A percentile compares a stretch with the other conserved stretches of the same genome.
Conservation (phyloP, 495 filamentous ascomycete species). For the Copromyces sp. region DNA sequence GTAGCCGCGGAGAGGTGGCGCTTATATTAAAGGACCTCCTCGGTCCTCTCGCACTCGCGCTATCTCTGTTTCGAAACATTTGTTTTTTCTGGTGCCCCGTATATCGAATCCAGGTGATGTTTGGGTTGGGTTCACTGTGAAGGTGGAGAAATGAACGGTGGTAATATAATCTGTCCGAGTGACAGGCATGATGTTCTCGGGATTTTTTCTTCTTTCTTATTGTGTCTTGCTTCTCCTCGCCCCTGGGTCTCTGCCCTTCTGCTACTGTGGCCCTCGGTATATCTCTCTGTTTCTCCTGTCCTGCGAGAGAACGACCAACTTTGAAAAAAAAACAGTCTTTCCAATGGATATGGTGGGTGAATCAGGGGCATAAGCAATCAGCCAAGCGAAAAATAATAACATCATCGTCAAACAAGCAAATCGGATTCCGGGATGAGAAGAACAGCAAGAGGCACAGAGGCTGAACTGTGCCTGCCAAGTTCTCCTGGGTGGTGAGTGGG, state of each 20-base stretch:
- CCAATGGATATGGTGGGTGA: not conserved
- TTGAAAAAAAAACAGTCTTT: not conserved
- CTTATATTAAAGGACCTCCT: not conserved
- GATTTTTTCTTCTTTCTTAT: not conserved
- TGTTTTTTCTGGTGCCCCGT: not conserved
- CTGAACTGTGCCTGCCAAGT: not conserved
- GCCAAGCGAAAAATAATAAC: not conserved
- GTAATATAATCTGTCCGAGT: not conserved
- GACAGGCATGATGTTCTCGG: not conserved
- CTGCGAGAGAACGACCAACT: not conserved
- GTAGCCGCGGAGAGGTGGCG: not conserved
- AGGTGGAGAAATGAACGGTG: not conserved
- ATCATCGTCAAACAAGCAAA: not conserved
- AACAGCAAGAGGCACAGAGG: not conserved
- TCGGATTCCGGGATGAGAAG: not conserved
- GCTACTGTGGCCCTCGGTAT: not conserved
- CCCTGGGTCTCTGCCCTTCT: not conserved
- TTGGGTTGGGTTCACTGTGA: not conserved
- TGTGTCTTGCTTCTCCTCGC: not conserved
- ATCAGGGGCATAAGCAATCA: not conserved
- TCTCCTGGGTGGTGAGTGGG: not conserved
- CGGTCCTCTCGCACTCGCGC: not conserved
- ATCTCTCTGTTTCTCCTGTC: not conserved
- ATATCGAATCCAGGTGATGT: not conserved
- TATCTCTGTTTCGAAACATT: not conserved